Conservation (phyloP, 1,284 basidiomycete species). For the Ceratobasidium sp. region DNA sequence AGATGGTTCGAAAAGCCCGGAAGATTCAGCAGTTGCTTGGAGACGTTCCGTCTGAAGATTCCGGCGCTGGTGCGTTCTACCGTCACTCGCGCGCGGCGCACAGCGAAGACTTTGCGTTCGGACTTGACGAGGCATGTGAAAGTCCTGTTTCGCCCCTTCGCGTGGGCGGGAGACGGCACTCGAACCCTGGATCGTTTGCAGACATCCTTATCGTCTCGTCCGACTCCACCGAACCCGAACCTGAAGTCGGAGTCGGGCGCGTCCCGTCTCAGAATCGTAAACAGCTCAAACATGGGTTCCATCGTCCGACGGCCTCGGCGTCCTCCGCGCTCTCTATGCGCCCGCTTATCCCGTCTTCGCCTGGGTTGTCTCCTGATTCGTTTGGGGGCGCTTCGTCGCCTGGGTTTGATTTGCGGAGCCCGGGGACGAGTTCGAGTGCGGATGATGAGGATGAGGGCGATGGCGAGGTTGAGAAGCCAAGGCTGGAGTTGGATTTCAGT, state of each 20-base stretch:
- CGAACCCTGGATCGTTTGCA: slow-evolving; percentile 10
- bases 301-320: slow-evolving; percentile 29
- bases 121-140: background rate
- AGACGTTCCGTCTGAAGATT: slow-evolving; percentile 52
- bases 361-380: slow-evolving; percentile 12
- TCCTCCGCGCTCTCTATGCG: slow-evolving; percentile 7
- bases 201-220: slow-evolving; percentile 9
- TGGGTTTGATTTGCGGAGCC: background rate
- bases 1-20: slow-evolving; percentile 76
- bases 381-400: background rate
- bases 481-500: background rate
- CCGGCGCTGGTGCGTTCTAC: slow-evolving; percentile 36
- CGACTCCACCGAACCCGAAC: background rate
- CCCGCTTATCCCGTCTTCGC: slow-evolving; percentile 21
- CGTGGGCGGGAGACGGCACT: slow-evolving; percentile 7
- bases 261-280: slow-evolving; percentile 15
- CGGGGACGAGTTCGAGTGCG: background rate
- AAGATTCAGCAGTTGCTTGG: slow-evolving; percentile 86
- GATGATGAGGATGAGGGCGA: background rate
- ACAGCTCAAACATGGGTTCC: slow-evolving; percentile 20
- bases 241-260: background rate
- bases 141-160: background rate
- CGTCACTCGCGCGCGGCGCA: slow-evolving; percentile 9
- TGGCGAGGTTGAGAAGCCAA: slow-evolving; percentile 1
- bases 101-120: slow-evolving; percentile 21